Base-by-base conservation (phyloP, 331 rosid genomes). In the Dryas integrifolia region DNA sequence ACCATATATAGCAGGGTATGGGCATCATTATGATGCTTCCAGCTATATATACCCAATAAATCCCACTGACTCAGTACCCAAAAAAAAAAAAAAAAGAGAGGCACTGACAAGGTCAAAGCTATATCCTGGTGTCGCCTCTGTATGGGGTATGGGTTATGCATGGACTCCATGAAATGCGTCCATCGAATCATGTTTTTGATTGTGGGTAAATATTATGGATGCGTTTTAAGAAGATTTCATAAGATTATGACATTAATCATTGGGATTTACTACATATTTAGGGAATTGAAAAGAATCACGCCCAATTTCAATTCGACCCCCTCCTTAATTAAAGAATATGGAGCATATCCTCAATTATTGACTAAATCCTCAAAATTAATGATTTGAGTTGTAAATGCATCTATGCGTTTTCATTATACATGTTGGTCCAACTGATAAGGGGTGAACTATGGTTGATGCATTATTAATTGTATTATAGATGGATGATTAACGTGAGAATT, bases 51-150 rank as follows among this genome's bases (percentile, higher is more conserved):
- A 30, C 65, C 21, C 46, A 13, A 58, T 26, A 26, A 35, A 1
- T 11, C 65, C 4, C 35, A 30, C 35, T 60, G 65, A 21, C 24
- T 21, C 24, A 21, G 24, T 21, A 21, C 24, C 24, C 0, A 21
- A 21, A 21, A 21, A 21, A 21, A 21, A 0, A 21, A 21, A 21
- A 21, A 21, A 21, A 21, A 21, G 24, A 65, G 49, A 66, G 11
- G 3, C 13, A 47, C 43, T 14, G 59, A 67, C 47, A 30, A 44
- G 58, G 59, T 67, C 47, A 49, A 67, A 49, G 43, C 72, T 67
- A 46, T 15, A 47, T 21, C 14, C 57, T 24, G 70, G 44, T 49
- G n/a, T 13, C 58, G 13, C 24, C 58, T 1, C 9, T 66, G 35
- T 47, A 12, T 13, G 35, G 15, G 47, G 57, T 56, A 47, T 65